These are phyloP conservation scores for Botryotinia calthae DNA, from an alignment of 2,329 filamentous ascomycete species.

Conservation along the genomic window DNA sequence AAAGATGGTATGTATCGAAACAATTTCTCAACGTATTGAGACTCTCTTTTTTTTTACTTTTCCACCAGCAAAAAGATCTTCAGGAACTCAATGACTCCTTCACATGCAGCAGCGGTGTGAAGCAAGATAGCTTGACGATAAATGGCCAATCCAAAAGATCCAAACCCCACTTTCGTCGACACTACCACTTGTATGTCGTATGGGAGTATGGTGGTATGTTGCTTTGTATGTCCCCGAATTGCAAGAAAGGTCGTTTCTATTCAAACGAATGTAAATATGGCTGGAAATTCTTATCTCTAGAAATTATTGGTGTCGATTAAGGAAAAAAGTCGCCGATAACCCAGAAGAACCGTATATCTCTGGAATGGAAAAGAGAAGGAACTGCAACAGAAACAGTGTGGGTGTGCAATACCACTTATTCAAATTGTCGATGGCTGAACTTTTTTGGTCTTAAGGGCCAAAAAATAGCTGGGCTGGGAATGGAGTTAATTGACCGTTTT, in stretches of 20 bases:
- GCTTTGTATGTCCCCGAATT: background rate
- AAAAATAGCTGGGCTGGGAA: slow-evolving; percentile 12
- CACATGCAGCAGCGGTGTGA: slow-evolving; percentile 19
- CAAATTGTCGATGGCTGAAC: slow-evolving; percentile 13
- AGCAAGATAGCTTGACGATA: slow-evolving; percentile 4
- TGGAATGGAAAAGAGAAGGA: slow-evolving; percentile 7
- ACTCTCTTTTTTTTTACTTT: background rate
- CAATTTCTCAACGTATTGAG: background rate
- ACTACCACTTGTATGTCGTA: background rate
- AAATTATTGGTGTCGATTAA: background rate
- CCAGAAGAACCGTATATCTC: background rate
- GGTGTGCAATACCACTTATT: background rate
- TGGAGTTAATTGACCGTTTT: slow-evolving; percentile 11
- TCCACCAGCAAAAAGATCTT: slow-evolving; percentile 10
- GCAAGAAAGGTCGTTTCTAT: background rate
- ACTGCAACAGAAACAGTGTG: background rate
- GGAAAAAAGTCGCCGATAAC: background rate
- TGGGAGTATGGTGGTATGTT: background rate
- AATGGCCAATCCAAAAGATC: slow-evolving; percentile 4
- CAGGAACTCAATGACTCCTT: slow-evolving; percentile 16
- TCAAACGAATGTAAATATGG: background rate
- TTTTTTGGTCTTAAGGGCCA: background rate
- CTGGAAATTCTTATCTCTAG: background rate
- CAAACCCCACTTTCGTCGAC: slow-evolving; percentile 2
- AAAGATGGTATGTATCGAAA: slow-evolving; percentile 13